Conservation (phyloP, 2,329 filamentous ascomycete species). For the Daldinia eschscholtzii region DNA sequence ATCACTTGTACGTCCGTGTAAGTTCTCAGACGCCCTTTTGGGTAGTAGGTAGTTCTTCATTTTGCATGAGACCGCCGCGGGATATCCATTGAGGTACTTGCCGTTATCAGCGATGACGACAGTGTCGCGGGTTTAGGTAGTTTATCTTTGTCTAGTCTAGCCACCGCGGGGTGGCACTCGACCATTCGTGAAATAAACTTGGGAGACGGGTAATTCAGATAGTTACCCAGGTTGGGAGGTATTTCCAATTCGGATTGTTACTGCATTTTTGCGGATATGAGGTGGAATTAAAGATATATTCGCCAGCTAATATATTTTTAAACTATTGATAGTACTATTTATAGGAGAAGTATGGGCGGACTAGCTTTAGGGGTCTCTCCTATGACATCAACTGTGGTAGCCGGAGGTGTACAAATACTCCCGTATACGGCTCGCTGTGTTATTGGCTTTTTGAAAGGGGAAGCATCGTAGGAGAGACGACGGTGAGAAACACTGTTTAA, state of each 20-base stretch:
- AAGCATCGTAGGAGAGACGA: neutral
- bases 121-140: neutral
- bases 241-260: neutral
- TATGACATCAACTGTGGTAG: conserved; percentile 5
- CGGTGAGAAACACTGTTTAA: neutral
- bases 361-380: neutral
- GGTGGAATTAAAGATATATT: neutral
- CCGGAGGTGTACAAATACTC: neutral
- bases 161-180: neutral
- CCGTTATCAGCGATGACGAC: conserved; percentile 11
- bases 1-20: conserved; percentile 12
- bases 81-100: conserved; percentile 8
- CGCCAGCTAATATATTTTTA: neutral
- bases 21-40: conserved; percentile 5
- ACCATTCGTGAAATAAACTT: neutral
- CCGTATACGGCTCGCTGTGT: neutral
- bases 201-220: too few relatives aligned
- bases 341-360: neutral
- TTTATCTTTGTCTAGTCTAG: neutral
- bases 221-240: neutral
- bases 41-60: neutral
- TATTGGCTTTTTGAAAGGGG: neutral
- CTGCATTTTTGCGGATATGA: neutral
- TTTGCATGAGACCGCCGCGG: neutral
- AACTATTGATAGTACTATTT: neutral